These are phyloP conservation scores for Elaeis guineensis DNA, from an alignment of 176 grass and related monocot genomes.

Conservation along the genomic window DNA sequence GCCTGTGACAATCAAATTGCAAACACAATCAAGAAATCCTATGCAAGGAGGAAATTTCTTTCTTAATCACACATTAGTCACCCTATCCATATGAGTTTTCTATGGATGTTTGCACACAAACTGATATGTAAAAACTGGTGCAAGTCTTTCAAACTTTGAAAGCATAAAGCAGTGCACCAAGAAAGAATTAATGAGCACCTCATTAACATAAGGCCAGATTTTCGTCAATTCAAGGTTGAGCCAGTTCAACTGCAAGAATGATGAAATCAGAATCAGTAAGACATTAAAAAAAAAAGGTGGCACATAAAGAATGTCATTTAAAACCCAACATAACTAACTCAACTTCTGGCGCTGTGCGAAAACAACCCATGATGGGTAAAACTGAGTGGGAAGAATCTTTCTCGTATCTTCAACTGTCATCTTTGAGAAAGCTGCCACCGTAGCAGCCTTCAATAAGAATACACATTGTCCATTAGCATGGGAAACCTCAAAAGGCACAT, in stretches of 20 bases:
- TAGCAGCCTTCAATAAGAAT: slow-evolving; percentile 35
- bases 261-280: slow-evolving; percentile 32
- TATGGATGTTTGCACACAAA: no score
- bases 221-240: slow-evolving; percentile 75
- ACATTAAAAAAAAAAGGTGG: slow-evolving; percentile 13
- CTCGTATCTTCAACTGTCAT: slow-evolving; percentile 70
- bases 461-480: slow-evolving; percentile 1
- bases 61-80: no score
- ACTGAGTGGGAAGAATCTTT: slow-evolving; percentile 59
- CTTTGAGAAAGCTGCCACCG: slow-evolving; percentile 57
- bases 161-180: slow-evolving; percentile 16
- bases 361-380: slow-evolving; percentile 96
- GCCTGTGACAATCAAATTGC: slow-evolving; percentile 51
- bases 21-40: no score
- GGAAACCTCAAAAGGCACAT: not conserved
- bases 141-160: slow-evolving; percentile 1
- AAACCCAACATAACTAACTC: slow-evolving; percentile 23
- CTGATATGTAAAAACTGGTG: no score
- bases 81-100: no score
- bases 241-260: slow-evolving; percentile 71
- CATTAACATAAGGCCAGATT: slow-evolving; percentile 86
- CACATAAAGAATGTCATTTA: not conserved
- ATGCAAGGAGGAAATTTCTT: no score
- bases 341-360: slow-evolving; percentile 89
- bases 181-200: slow-evolving; percentile 34